Evolutionary conservation across 169 alveolate genomes (phyloP).

Genomic region (Plasmodium malariae): DNA sequence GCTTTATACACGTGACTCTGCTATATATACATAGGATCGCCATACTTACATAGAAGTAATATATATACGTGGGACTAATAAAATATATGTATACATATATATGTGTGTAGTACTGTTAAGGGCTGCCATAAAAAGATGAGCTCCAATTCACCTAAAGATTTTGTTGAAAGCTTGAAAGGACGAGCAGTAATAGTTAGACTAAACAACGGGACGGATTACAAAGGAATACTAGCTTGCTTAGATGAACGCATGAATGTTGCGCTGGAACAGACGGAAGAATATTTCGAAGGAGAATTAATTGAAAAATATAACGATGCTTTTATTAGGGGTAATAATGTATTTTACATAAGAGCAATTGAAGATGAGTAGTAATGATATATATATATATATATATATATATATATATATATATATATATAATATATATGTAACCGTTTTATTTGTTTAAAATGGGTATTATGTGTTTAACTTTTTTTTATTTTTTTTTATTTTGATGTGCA

Average conservation of each 20-base stretch:
- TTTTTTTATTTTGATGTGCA: too few species aligned
- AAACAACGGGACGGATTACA: conserved; percentile 82
- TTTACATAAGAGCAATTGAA: conserved; percentile 78
- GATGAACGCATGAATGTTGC: conserved; percentile 92
- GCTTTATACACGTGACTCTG: too few species aligned
- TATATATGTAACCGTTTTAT: too few species aligned
- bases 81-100: not conserved
- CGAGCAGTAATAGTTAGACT: conserved; percentile 81
- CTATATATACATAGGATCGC: too few species aligned
- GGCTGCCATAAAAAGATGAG: conserved; percentile 12
- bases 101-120: not conserved
- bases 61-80: too few species aligned
- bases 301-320: conserved; percentile 89
- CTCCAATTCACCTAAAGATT: conserved; percentile 74
- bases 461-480: too few species aligned
- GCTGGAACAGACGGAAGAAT: conserved; percentile 89
- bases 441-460: too few species aligned
- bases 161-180: conserved; percentile 73
- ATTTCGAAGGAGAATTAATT: conserved; percentile 85
- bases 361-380: conserved; percentile 25
- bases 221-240: conserved; percentile 87
- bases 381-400: not conserved
- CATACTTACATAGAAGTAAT: too few species aligned
- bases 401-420: conserved; percentile 10
- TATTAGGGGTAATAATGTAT: conserved; percentile 90